Conservation (phyloP, 257 asterid genomes). For the Nicotiana obtusifolia region DNA sequence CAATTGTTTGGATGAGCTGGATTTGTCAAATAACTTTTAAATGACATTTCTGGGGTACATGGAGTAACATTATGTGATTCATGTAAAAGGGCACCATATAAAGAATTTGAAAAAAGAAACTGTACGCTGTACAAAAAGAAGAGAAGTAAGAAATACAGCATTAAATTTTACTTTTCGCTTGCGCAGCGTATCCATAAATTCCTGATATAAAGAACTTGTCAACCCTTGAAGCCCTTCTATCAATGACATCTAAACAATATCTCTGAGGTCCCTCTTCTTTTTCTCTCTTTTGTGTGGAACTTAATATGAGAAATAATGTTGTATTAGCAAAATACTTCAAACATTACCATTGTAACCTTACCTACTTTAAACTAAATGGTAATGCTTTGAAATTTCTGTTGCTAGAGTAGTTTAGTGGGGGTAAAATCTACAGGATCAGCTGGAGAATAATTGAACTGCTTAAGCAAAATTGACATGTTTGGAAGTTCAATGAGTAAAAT, state of each 20-base stretch:
- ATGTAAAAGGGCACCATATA: too few species aligned
- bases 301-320: not conserved
- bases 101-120: not conserved
- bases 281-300: not conserved
- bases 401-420: not conserved
- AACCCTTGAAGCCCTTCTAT: not conserved
- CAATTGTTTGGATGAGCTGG: not conserved
- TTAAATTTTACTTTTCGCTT: not conserved
- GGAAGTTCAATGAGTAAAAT: not conserved
- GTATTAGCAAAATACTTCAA: not conserved
- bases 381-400: constrained; percentile 2
- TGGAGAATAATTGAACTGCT: not conserved
- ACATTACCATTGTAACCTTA: not conserved
- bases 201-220: not conserved
- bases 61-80: too few species aligned
- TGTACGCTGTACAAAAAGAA: not conserved
- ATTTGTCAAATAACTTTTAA: not conserved
- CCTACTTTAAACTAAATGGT: not conserved
- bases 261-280: not conserved
- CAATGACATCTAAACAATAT: not conserved
- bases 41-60: not conserved
- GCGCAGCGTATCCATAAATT: not conserved
- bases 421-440: not conserved
- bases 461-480: not conserved
- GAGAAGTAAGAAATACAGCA: too few species aligned